Evolutionary conservation across 768 basidiomycete species (phyloP).

Genomic region (Chalciporus sphaerocephalus): DNA sequence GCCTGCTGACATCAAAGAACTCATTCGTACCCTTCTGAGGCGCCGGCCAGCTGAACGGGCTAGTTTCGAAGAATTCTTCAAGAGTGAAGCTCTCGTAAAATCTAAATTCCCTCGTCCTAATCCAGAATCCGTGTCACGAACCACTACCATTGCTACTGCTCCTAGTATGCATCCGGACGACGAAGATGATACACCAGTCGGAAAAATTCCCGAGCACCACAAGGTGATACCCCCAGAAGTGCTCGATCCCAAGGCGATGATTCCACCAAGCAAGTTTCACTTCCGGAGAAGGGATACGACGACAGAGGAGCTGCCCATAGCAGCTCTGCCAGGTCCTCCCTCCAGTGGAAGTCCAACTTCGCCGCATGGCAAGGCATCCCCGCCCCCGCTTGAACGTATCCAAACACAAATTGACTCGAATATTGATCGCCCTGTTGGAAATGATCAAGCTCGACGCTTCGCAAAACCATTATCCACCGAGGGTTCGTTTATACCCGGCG

Average conservation of each 20-base stretch:
- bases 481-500: conserved; percentile 72
- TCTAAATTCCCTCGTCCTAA: conserved; percentile 67
- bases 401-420: conserved; percentile 15
- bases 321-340: conserved; percentile 3
- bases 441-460: conserved; percentile 12
- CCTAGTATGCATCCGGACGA: conserved; percentile 26
- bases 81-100: conserved; percentile 69
- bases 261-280: conserved; percentile 77
- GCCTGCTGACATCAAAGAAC: conserved; percentile 78
- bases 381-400: conserved; percentile 8
- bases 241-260: conserved; percentile 73
- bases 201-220: conserved; percentile 66
- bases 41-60: conserved; percentile 81
- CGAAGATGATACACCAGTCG: conserved; percentile 31
- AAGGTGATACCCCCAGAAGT: conserved; percentile 75
- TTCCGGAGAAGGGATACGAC: conserved; percentile 43
- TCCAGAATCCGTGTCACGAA: conserved; percentile 12
- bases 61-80: conserved; percentile 90
- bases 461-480: conserved; percentile 43
- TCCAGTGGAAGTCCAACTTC: conserved; percentile 14
- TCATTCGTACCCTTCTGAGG: conserved; percentile 81
- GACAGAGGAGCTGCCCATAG: conserved; percentile 11
- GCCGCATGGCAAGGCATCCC: conserved; percentile 17
- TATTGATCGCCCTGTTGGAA: conserved; percentile 3
- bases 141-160: conserved; percentile 6